Base-by-base conservation (phyloP, 2,329 filamentous ascomycete species). In the Diaporthe sp. region DNA sequence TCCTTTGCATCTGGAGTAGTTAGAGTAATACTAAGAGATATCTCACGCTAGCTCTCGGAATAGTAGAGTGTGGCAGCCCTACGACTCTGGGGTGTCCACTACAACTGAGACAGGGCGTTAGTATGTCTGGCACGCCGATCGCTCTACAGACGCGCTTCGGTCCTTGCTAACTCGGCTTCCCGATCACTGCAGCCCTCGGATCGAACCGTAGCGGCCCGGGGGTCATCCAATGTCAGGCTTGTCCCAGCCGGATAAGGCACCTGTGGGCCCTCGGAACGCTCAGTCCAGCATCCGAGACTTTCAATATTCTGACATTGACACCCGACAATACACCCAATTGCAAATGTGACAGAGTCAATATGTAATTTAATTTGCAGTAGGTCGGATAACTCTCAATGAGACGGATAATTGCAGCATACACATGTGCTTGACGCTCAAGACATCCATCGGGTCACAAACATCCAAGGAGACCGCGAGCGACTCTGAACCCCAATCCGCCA, bases 231-330 rank as follows among this genome's bases (percentile, higher is more conserved):
- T 37, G 61, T 22, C 12, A 35, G 61, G 30, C 61, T 66, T 66
- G 27, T 37, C 22, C n/a, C n/a, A n/a, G n/a, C n/a, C 61, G 61
- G 61, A 50, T 66, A 50, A 66, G 27, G 61, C 61, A 66, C 61
- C 61, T 35, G 44, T 66, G 42, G 42, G 13, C 30, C 44, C 30
- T 66, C 61, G 61, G 44, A 50, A 51, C 30, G 44, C 37, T 37
- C 13, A 51, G 44, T 22, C 30, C 61, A 51, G 27, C 44, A 66
- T 50, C 61, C 61, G 61, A 66, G 44, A 32, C 44, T 37, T 19
- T 17, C 44, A 50, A 50, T 50, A 13, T 25, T 50, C 22, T 37
- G 27, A 35, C 30, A 50, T 35, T 19, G 30, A 32, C 61, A 51
- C 13, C 61, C 44, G 44, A 47, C n/a, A 19, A 44, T 22, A 22